Base-by-base conservation (phyloP, 2,329 filamentous ascomycete species). In the Talaromyces sp. region DNA sequence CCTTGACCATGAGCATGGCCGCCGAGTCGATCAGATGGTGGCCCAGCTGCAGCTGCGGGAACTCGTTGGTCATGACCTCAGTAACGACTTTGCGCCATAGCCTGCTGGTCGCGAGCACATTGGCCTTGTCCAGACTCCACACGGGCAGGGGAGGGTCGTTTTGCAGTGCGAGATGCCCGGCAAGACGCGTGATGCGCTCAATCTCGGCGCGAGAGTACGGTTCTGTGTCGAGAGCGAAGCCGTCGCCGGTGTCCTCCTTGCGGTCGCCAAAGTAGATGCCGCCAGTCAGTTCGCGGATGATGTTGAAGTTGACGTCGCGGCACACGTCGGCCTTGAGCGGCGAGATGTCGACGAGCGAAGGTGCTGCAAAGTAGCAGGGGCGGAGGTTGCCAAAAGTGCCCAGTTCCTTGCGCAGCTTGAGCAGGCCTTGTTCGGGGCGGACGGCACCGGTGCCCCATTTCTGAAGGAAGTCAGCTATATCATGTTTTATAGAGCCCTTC, bases 1-100 rank as follows among this genome's bases (percentile, higher is more conserved):
- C 93, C 87, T 96, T 97, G 72, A 98, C 85, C 89, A 98, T 91
- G 68, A 97, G 81, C 93, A 98, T 97, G 66, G 93, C 93, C n/a
- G 93, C 93, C 60, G 87, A 91, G 79, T 98, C 93, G 73, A 98
- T 96, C 56, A 98, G 84, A 75, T 98, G 93, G 75, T 96, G 93
- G 66, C 87, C 86, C 50, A 96, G 79, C 80, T 90, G 85, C 52
- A 97, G 78, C 74, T 93, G 86, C 2, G 93, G 92, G 80, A 96
- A 98, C 81, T 97, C 93, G 66, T 88, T 88, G 67, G 83, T 84
- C 83, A 96, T 93, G 61, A 92, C 83, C 78, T 96, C 90, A 46
- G 85, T 87, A 51, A 96, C 89, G 2, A 89, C 89, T 80, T 90
- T 93, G 63, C 93, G 84, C 93, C 93, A 98, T 69, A 98, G 80